These are phyloP conservation scores for Cadophora sp. DNA, from an alignment of 2,329 filamentous ascomycete species.

Conservation along the genomic window DNA sequence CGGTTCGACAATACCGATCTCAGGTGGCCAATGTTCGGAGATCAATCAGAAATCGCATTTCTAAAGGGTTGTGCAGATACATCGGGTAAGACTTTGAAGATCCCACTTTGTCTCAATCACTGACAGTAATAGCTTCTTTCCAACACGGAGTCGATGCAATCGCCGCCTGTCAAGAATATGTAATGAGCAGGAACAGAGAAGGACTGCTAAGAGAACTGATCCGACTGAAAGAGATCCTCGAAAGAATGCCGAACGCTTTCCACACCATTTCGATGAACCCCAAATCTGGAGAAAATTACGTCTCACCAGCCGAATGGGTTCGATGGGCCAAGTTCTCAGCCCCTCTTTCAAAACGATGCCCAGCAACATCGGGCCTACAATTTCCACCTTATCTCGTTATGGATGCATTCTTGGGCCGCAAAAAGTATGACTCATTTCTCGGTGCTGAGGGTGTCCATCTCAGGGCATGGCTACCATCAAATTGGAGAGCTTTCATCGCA, in stretches of 20 bases:
- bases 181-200: slow-evolving; percentile 59
- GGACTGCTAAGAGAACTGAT: slow-evolving; percentile 57
- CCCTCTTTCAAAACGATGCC: slow-evolving; percentile 56
- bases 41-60: slow-evolving; percentile 58
- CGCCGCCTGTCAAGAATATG: slow-evolving; percentile 59
- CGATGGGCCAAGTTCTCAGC: slow-evolving; percentile 59
- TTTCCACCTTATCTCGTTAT: slow-evolving; percentile 60
- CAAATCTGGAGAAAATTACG: slow-evolving; percentile 57
- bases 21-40: slow-evolving; percentile 60
- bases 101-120: neutral
- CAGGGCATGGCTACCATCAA: slow-evolving; percentile 59
- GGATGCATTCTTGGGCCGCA: slow-evolving; percentile 60
- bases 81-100: slow-evolving; percentile 42
- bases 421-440: slow-evolving; percentile 58
- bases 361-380: slow-evolving; percentile 57
- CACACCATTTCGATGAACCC: slow-evolving; percentile 61
- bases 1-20: slow-evolving; percentile 60
- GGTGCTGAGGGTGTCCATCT: slow-evolving; percentile 59
- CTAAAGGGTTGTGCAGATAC: slow-evolving; percentile 57
- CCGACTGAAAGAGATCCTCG: slow-evolving; percentile 58
- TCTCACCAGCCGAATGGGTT: slow-evolving; percentile 56
- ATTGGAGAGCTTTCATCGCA: slow-evolving; percentile 60
- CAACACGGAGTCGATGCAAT: slow-evolving; percentile 59
- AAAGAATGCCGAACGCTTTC: slow-evolving; percentile 60
- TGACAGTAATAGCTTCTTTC: slow-evolving; percentile 50